Conservation (phyloP, 1,284 basidiomycete genomes). For the Moniliophthora roreri region DNA sequence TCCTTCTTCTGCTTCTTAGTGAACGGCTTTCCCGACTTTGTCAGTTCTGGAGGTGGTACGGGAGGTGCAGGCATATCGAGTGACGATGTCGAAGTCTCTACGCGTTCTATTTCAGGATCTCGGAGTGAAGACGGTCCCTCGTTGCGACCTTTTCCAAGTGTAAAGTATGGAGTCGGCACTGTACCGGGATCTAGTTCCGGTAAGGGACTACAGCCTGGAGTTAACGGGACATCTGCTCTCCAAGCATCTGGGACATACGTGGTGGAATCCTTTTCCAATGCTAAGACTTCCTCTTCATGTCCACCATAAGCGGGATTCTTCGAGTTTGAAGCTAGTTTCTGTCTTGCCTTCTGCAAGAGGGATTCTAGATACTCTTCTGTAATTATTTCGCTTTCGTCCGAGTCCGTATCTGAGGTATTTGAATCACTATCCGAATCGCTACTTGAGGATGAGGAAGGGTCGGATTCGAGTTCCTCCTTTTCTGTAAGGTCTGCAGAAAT, state of each 20-base stretch:
- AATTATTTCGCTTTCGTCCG: conserved; percentile 44
- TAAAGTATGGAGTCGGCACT: conserved; percentile 63
- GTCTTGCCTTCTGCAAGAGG: conserved; percentile 59
- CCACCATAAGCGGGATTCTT: conserved; percentile 27
- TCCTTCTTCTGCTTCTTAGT: conserved; percentile 72
- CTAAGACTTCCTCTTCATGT: conserved; percentile 49
- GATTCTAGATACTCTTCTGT: conserved; percentile 63
- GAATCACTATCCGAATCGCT: conserved; percentile 26
- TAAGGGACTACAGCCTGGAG: conserved; percentile 48
- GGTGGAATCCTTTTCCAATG: conserved; percentile 35
- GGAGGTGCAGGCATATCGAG: conserved; percentile 52
- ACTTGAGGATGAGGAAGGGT: conserved; percentile 34
- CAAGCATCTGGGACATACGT: conserved; percentile 28
- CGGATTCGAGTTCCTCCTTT: conserved; percentile 25
- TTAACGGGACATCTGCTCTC: conserved; percentile 7
- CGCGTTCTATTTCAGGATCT: conserved; percentile 60
- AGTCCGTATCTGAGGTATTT: conserved; percentile 26
- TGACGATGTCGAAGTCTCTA: conserved; percentile 46
- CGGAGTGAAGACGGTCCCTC: conserved; percentile 47
- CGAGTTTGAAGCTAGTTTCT: conserved; percentile 32
- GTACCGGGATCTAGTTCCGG: conserved; percentile 65
- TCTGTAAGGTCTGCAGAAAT: conserved; percentile 17
- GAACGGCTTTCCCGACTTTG: conserved; percentile 56
- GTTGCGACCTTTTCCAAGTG: conserved; percentile 40
- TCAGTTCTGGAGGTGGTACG: conserved; percentile 54